These are phyloP conservation scores for Fusarium sp. DNA, from an alignment of 2,329 filamentous ascomycete species.

Conservation along the genomic window DNA sequence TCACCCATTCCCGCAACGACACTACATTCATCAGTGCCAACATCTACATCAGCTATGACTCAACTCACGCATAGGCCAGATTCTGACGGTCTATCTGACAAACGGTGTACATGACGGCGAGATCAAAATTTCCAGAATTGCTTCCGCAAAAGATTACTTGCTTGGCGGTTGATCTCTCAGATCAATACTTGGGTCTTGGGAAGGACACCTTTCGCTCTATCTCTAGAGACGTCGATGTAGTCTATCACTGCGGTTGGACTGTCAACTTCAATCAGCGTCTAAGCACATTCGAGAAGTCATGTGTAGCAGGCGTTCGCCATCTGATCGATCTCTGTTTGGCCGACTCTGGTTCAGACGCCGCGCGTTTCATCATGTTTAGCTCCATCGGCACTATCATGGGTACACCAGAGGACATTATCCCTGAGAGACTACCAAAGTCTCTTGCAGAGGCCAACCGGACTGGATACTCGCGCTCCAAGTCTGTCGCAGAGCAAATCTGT, in stretches of 20 bases:
- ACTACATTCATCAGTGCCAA: no score
- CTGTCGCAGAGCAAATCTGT: conserved; percentile 57
- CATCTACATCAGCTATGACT: no score
- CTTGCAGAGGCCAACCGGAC: conserved; percentile 55
- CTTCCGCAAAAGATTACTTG: conserved; percentile 27
- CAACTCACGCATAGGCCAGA: no score
- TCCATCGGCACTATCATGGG: conserved; percentile 54
- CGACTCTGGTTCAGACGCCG: conserved; percentile 43
- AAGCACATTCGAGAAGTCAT: conserved; percentile 56
- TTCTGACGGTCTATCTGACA: no score
- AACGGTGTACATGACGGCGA: background rate
- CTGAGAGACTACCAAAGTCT: background rate
- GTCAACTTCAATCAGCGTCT: conserved; percentile 65
- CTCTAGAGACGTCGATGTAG: conserved; percentile 48
- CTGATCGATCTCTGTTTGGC: conserved; percentile 54
- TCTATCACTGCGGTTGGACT: conserved; percentile 63
- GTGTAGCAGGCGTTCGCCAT: conserved; percentile 58
- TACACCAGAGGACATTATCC: conserved; percentile 46
- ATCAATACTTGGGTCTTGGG: conserved; percentile 52
- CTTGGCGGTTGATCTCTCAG: conserved; percentile 54
- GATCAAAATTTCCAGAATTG: background rate
- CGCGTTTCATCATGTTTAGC: conserved; percentile 56
- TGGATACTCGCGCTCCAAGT: conserved; percentile 62
- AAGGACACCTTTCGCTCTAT: conserved; percentile 42
- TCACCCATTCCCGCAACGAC: no score